phyloP scores from a whole-genome alignment of 2,329 filamentous ascomycete species.

The Talaromyces sp. region DNA sequence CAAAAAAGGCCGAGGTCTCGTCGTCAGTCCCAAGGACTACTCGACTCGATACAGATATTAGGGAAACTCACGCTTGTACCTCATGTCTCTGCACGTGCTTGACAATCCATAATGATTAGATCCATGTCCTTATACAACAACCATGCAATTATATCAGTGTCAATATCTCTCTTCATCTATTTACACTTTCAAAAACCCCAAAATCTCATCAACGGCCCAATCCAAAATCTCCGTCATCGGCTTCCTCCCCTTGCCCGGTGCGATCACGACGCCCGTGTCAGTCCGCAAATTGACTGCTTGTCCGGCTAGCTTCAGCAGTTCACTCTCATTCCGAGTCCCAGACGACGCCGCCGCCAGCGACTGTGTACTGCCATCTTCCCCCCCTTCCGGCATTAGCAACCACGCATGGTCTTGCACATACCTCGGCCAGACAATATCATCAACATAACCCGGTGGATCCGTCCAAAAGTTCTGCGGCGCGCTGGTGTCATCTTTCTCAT shows the following conservation, averaged over 20 bases:
- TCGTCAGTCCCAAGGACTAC: conserved; percentile 85
- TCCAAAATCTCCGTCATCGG: conserved; percentile 58
- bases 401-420: conserved; percentile 78
- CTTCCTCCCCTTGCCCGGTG: conserved; percentile 48
- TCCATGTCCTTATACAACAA: neutral
- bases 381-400: conserved; percentile 67
- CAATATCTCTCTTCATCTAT: neutral
- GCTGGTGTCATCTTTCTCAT: conserved; percentile 26
- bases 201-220: conserved; percentile 63
- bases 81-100: neutral
- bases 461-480: conserved; percentile 78
- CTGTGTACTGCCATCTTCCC: conserved; percentile 47
- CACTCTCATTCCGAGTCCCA: conserved; percentile 30
- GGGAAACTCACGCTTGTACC: neutral
- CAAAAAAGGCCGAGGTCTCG: conserved; percentile 93
- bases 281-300: conserved; percentile 37
- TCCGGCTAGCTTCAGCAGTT: conserved; percentile 24
- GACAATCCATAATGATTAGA: neutral
- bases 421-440: conserved; percentile 92
- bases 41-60: conserved; percentile 66
- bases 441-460: conserved; percentile 90
- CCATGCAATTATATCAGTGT: neutral
- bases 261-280: conserved; percentile 40
- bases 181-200: conserved; percentile 30
- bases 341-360: conserved; percentile 4